These are phyloP conservation scores for Elaeis oleifera DNA, from an alignment of 202 grass and related monocot genomes.

Conservation along the genomic window DNA sequence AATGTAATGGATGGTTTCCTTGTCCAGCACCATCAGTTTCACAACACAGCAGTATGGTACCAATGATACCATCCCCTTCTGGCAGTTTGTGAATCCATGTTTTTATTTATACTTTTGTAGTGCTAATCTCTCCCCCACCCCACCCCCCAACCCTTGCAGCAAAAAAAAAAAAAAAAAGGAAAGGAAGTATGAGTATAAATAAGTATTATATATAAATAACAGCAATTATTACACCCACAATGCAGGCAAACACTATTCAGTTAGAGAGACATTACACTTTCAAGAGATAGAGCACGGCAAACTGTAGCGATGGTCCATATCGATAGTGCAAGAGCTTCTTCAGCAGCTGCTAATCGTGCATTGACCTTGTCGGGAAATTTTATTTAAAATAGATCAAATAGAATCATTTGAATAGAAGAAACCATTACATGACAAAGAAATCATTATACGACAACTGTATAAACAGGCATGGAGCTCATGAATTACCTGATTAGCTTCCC, in stretches of 20 bases:
- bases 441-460: no score
- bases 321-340: conserved; percentile 86
- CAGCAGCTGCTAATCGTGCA: conserved; percentile 54
- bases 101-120: no score
- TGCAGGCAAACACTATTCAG: neutral
- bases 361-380: conserved; percentile 50
- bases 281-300: conserved; percentile 77
- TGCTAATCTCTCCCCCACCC: no score
- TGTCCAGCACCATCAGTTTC: no score
- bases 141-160: neutral
- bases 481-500: conserved; percentile 59
- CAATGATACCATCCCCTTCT: no score
- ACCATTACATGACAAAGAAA: no score
- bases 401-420: neutral
- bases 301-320: conserved; percentile 81
- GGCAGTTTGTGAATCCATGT: no score
- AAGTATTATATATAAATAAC: neutral
- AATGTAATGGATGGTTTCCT: no score
- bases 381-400: conserved; percentile 18
- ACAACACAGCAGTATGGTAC: no score
- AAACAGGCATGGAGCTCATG: neutral
- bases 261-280: conserved; percentile 56
- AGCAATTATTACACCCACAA: neutral
- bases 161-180: conserved; percentile 23
- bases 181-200: conserved; percentile 7